Conservation (phyloP, 495 filamentous ascomycete genomes). For the Penicillium atrosanguineum region DNA sequence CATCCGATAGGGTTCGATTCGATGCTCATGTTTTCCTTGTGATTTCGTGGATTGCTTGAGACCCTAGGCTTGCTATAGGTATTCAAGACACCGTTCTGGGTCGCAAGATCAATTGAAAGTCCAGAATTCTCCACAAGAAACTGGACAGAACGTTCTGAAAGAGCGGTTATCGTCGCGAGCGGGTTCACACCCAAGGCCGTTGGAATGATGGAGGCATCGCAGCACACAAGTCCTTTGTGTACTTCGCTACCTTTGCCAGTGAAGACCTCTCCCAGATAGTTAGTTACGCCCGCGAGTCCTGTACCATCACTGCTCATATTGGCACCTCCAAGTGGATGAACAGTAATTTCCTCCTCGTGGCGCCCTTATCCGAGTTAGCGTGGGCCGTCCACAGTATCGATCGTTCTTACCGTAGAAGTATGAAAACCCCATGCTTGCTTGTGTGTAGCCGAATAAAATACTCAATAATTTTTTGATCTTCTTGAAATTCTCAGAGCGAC, state of each 20-base stretch:
- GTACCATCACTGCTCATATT: conserved; percentile 60
- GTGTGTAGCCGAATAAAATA: background rate
- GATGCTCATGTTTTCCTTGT: background rate
- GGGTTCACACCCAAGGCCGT: conserved; percentile 64
- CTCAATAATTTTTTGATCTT: background rate
- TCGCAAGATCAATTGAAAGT: conserved; percentile 46
- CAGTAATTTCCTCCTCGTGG: background rate
- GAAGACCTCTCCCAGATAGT: conserved; percentile 61
- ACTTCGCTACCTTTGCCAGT: conserved; percentile 48
- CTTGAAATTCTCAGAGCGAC: conserved; percentile 2
- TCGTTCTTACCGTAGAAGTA: background rate
- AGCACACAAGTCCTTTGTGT: conserved; percentile 57
- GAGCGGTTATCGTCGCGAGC: conserved; percentile 67
- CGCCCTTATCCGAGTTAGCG: background rate
- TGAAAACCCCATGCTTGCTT: background rate
- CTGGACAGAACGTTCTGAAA: conserved; percentile 62
- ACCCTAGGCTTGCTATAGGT: background rate
- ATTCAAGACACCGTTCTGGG: conserved; percentile 40
- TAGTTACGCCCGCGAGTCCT: conserved; percentile 57
- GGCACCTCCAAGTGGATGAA: conserved; percentile 54
- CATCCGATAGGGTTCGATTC: background rate
- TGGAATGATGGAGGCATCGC: conserved; percentile 62
- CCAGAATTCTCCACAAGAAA: conserved; percentile 37
- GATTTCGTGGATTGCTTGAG: background rate
- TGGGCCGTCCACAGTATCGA: background rate